phyloP scores from a whole-genome alignment of 1,284 basidiomycete species.

The Jaminaea rosea region DNA sequence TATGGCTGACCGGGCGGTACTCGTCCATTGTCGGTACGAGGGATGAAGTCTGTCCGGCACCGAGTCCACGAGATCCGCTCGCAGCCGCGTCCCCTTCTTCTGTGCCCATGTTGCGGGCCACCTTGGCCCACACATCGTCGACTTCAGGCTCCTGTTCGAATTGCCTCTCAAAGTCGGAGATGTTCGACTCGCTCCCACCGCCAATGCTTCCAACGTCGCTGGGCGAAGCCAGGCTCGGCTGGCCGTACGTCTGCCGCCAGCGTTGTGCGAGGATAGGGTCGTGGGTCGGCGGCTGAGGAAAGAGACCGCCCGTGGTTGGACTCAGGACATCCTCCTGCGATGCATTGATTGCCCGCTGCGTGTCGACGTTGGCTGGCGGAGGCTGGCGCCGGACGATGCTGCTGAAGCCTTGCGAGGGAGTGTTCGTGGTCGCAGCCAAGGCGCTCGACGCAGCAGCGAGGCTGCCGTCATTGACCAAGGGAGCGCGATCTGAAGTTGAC shows the following conservation, averaged over 20 bases:
- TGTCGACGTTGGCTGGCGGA: no score
- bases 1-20: constrained; percentile 11
- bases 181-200: neutral
- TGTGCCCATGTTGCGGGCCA: constrained; percentile 12
- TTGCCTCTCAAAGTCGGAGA: neutral
- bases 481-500: no score
- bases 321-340: constrained; percentile 1
- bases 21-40: neutral
- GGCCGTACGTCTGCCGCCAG: constrained; percentile 23
- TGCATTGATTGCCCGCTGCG: no score
- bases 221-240: constrained; percentile 11
- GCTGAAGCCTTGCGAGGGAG: no score
- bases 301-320: constrained; percentile 5
- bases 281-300: constrained; percentile 13
- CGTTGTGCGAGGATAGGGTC: constrained; percentile 16
- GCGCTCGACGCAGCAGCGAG: no score
- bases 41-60: neutral
- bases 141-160: constrained; percentile 13
- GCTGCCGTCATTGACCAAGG: no score
- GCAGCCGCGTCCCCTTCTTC: neutral
- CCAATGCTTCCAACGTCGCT: constrained; percentile 11
- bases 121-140: constrained; percentile 33
- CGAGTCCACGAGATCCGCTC: neutral
- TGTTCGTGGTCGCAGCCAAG: no score
- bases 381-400: no score